A percentile compares a stretch with the other conserved stretches of the same genome.
Conservation (phyloP, 164 flowering plant species). For the Hamamelis virginiana region DNA sequence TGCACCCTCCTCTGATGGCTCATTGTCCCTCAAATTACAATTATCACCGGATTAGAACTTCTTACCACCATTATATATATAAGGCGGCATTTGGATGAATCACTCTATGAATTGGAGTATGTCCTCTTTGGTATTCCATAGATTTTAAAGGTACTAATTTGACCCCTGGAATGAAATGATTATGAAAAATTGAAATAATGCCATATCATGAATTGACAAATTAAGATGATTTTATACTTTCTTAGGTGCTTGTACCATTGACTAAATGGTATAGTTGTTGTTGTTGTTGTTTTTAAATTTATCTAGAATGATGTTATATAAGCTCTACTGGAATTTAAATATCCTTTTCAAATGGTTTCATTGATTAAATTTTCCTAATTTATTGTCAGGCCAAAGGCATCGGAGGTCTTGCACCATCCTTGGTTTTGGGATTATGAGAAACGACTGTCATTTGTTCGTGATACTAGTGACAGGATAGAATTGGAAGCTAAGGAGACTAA, state of each 20-base stretch:
- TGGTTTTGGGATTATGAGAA: constrained; percentile 47
- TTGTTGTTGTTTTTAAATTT: too few relatives aligned
- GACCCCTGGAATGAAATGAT: background rate
- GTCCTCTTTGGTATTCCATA: too few relatives aligned
- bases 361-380: background rate
- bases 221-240: too few relatives aligned
- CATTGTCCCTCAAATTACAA: too few relatives aligned
- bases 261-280: background rate
- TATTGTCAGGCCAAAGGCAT: constrained; percentile 39
- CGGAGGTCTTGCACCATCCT: constrained; percentile 46
- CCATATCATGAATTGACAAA: background rate
- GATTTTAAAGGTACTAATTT: background rate
- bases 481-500: constrained; percentile 31
- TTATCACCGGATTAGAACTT: too few relatives aligned
- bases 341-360: background rate
- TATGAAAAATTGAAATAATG: too few relatives aligned
- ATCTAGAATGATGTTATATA: too few relatives aligned
- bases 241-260: too few relatives aligned
- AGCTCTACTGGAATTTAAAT: background rate
- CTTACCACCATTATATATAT: too few relatives aligned
- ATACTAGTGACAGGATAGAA: constrained; percentile 46
- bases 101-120: too few relatives aligned
- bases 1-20: too few relatives aligned
- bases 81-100: too few relatives aligned
- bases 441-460: constrained; percentile 48